Conservation (phyloP, 257 asterid genomes). For the Eucommia ulmoides region DNA sequence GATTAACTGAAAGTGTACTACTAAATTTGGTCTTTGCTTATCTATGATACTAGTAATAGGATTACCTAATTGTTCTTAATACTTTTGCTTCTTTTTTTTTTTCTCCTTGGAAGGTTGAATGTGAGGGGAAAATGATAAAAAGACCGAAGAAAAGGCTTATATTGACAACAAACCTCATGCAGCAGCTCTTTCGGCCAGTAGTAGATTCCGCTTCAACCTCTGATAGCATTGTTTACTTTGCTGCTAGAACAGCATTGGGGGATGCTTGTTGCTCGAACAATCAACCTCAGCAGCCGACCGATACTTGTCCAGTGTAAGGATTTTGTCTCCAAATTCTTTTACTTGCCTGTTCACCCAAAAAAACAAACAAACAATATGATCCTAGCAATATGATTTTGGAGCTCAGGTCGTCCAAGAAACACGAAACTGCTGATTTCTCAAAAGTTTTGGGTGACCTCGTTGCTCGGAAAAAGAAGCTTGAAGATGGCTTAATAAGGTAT, state of each 20-base stretch:
- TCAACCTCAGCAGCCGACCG: neutral
- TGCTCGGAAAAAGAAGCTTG: constrained; percentile 50
- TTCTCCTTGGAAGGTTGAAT: too few relatives aligned
- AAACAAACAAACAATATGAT: neutral
- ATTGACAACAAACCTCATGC: constrained; percentile 16
- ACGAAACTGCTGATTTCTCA: constrained; percentile 18
- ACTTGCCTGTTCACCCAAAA: neutral
- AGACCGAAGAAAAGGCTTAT: constrained; percentile 9
- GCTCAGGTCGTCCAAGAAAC: constrained; percentile 21
- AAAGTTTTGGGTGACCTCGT: constrained; percentile 28
- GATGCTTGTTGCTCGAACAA: constrained; percentile 23
- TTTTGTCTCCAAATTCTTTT: neutral
- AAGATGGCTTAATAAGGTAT: constrained; percentile 58
- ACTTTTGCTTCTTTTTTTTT: too few relatives aligned
- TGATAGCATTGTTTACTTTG: constrained; percentile 37
- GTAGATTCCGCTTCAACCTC: constrained; percentile 32
- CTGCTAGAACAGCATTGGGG: constrained; percentile 57
- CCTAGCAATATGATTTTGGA: constrained; percentile 27
- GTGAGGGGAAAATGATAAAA: too few relatives aligned
- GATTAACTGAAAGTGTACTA: too few relatives aligned
- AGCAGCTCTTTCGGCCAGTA: constrained; percentile 13
- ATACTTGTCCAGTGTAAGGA: constrained; percentile 6
- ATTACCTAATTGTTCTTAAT: too few relatives aligned
- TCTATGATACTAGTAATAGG: too few relatives aligned
- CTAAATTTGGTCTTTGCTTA: too few relatives aligned